Evolutionary conservation across 116 monocot genomes (phyloP).

Genomic region (Posidonia oceanica): DNA sequence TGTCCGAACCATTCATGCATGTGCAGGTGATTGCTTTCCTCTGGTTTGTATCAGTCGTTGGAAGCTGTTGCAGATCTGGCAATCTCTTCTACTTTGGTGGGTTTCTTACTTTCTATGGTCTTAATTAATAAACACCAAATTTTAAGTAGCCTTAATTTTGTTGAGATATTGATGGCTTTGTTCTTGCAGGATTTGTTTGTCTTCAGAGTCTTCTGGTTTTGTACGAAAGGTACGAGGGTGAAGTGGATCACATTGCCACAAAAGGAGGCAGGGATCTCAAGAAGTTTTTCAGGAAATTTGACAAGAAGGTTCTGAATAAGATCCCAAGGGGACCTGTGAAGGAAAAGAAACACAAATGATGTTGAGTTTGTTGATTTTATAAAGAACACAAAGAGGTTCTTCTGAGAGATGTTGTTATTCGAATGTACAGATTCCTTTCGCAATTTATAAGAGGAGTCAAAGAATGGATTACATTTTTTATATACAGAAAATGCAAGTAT

Average conservation of each 20-base stretch:
- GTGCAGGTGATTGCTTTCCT: constrained; percentile 45
- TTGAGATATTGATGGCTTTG: not conserved
- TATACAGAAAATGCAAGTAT: too few relatives aligned
- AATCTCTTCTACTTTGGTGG: constrained; percentile 74
- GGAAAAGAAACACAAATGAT: constrained; percentile 17
- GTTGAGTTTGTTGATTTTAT: too few relatives aligned
- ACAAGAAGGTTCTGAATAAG: constrained; percentile 53
- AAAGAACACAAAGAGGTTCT: too few relatives aligned
- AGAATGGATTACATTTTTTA: too few relatives aligned
- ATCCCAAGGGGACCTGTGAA: constrained; percentile 72
- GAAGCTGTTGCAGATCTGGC: constrained; percentile 49
- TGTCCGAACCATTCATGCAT: not conserved
- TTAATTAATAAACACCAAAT: not conserved
- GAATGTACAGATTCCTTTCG: too few relatives aligned
- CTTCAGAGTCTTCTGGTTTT: constrained; percentile 37
- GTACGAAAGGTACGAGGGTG: constrained; percentile 58
- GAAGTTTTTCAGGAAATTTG: constrained; percentile 39
- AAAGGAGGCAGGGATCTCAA: constrained; percentile 35
- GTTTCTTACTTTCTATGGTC: not conserved
- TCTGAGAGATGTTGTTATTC: too few relatives aligned
- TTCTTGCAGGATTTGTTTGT: constrained; percentile 34
- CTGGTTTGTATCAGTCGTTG: constrained; percentile 63
- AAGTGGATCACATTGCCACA: constrained; percentile 39
- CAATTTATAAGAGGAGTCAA: too few relatives aligned
- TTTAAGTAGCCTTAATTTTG: not conserved